A percentile compares a stretch with the other conserved stretches of the same genome.
These are phyloP conservation scores for Fusarium humuli DNA, from an alignment of 2,329 filamentous ascomycete species.

Conservation along the genomic window DNA sequence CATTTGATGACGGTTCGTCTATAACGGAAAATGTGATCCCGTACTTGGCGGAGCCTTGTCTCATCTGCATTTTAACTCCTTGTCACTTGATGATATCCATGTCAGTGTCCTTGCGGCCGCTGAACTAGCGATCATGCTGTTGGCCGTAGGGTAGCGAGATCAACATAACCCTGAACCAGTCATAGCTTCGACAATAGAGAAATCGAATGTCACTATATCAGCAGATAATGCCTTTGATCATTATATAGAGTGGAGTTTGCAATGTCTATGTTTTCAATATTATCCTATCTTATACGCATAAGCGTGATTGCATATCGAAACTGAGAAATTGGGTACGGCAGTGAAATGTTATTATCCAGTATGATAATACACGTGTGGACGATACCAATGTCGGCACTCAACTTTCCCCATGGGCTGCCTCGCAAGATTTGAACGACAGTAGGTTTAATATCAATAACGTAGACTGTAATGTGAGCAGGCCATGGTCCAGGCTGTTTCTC, in stretches of 20 bases:
- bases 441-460: background rate
- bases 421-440: background rate
- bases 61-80: constrained; percentile 12
- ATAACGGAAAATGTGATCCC: constrained; percentile 19
- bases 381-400: background rate
- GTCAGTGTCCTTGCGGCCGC: background rate
- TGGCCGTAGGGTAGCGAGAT: constrained; percentile 3
- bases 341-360: background rate
- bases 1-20: constrained; percentile 32
- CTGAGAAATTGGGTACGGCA: background rate
- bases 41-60: constrained; percentile 4
- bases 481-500: background rate
- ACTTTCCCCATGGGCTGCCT: background rate
- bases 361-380: background rate
- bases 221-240: background rate
- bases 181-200: background rate
- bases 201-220: background rate
- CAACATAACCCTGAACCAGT: background rate
- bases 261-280: background rate
- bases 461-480: background rate
- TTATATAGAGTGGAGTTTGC: background rate
- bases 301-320: background rate
- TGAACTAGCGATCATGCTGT: background rate
- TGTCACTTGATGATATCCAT: constrained; percentile 4
- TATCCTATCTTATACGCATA: background rate